Conservation (phyloP, 2,329 filamentous ascomycete genomes). For the Penicillium occitanis region DNA sequence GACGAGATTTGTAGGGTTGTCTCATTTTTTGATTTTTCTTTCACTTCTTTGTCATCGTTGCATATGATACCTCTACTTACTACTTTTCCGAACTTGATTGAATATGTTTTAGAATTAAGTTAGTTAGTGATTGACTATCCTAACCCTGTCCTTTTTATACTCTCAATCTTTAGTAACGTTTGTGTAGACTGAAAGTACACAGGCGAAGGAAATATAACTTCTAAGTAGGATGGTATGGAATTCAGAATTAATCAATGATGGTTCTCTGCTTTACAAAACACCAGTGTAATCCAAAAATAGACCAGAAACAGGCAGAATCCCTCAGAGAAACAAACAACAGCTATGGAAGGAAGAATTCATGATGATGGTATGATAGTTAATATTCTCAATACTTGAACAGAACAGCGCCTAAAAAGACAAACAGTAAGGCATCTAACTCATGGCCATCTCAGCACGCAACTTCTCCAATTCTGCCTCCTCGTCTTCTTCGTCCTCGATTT, state of each 20-base stretch:
- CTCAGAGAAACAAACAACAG: neutral
- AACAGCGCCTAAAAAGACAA: neutral
- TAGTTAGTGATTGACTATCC: neutral
- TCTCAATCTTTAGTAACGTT: too few relatives aligned
- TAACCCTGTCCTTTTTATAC: neutral
- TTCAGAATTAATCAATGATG: neutral
- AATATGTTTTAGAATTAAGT: neutral
- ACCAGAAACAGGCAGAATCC: neutral
- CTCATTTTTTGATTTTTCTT: neutral
- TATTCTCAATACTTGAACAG: neutral
- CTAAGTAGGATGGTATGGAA: neutral
- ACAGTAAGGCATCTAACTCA: slow-evolving; percentile 54
- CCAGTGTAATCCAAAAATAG: neutral
- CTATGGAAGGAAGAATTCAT: neutral
- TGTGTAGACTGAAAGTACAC: too few relatives aligned
- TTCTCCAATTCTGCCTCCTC: slow-evolving; percentile 93
- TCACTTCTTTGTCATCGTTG: slow-evolving; percentile 1
- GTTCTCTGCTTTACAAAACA: slow-evolving; percentile 13
- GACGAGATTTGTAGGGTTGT: neutral
- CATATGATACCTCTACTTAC: slow-evolving; percentile 10
- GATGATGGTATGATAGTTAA: slow-evolving; percentile 5
- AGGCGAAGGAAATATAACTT: neutral
- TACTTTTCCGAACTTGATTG: neutral
- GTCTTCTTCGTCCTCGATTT: slow-evolving; percentile 77
- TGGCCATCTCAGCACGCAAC: slow-evolving; percentile 95